Percentiles rank a stretch among this genome's conserved stretches.
Evolutionary conservation across 305 asterid species (phyloP).

Genomic region (Fraxinus albicans): DNA sequence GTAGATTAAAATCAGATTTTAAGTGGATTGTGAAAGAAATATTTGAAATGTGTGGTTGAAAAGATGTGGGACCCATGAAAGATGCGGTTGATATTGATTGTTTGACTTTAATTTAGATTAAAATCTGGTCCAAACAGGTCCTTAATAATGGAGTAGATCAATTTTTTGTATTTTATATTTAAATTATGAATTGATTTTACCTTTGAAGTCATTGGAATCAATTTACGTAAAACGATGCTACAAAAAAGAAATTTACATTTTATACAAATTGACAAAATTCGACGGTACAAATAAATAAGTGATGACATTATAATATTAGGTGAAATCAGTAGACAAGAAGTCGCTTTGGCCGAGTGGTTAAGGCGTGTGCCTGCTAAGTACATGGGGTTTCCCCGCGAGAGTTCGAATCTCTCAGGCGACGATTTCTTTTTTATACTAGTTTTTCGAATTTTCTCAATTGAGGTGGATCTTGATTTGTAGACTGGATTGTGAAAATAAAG

Average conservation of each 20-base stretch:
- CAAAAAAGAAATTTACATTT: not conserved
- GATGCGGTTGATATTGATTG: too few relatives aligned
- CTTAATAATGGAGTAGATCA: not conserved
- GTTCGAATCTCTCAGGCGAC: conserved; percentile 52
- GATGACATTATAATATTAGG: fast-evolving
- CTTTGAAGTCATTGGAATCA: not conserved
- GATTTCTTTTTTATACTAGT: too few relatives aligned
- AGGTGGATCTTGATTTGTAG: not conserved
- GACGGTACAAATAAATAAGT: not conserved
- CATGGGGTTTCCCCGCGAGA: conserved; percentile 99
- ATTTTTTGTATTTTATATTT: too few relatives aligned
- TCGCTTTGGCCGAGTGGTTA: conserved; percentile 99
- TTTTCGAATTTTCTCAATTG: not conserved
- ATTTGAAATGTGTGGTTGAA: too few relatives aligned
- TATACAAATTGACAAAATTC: too few relatives aligned
- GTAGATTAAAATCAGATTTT: too few relatives aligned
- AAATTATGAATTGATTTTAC: not conserved
- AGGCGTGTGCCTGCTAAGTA: conserved; percentile 99
- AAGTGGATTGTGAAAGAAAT: too few relatives aligned
- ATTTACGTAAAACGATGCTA: not conserved
- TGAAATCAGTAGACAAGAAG: not conserved
- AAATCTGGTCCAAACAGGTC: too few relatives aligned
- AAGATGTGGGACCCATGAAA: too few relatives aligned
- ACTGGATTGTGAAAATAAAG: not conserved
- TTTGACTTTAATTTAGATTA: too few relatives aligned